Conservation (phyloP, 345 rosid genomes). For the Citrus sp. region DNA sequence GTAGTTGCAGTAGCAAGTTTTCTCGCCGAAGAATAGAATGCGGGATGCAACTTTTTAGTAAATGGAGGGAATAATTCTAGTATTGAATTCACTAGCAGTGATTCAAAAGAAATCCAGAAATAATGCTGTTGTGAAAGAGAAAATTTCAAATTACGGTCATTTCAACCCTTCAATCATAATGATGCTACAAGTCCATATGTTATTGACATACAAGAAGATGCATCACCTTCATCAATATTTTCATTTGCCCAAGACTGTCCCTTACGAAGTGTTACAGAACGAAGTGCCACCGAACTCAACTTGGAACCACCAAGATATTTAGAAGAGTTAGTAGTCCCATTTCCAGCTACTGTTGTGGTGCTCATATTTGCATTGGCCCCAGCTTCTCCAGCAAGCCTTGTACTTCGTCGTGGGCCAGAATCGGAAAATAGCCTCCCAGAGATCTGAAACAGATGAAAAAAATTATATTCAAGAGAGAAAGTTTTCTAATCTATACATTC, state of each 20-base stretch:
- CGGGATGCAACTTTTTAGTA: not conserved
- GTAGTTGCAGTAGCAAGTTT: not conserved
- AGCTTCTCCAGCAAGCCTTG: conserved; percentile 76
- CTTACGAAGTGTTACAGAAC: conserved; percentile 83
- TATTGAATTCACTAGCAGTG: not conserved
- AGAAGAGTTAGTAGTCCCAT: conserved; percentile 67
- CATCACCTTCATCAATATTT: conserved; percentile 83
- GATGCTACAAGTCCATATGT: conserved; percentile 5
- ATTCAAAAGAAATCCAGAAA: conserved; percentile 1
- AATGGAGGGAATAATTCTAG: not conserved
- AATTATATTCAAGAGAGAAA: conserved; percentile 16
- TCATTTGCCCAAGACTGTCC: conserved; percentile 91
- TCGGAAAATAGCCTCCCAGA: conserved; percentile 98
- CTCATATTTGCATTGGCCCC: conserved; percentile 51
- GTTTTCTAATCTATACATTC: not conserved
- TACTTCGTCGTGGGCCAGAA: conserved; percentile 88
- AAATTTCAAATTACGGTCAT: not conserved
- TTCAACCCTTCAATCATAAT: not conserved
- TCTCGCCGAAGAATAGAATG: not conserved
- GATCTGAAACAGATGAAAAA: conserved; percentile 47
- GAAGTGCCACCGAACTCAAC: conserved; percentile 65
- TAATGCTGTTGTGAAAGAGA: not conserved
- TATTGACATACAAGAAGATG: conserved; percentile 13
- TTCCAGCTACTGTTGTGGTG: conserved; percentile 53
- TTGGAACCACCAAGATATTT: conserved; percentile 86